Evolutionary conservation across 305 asterid genomes (phyloP).

Genomic region (Solanum hybrid): DNA sequence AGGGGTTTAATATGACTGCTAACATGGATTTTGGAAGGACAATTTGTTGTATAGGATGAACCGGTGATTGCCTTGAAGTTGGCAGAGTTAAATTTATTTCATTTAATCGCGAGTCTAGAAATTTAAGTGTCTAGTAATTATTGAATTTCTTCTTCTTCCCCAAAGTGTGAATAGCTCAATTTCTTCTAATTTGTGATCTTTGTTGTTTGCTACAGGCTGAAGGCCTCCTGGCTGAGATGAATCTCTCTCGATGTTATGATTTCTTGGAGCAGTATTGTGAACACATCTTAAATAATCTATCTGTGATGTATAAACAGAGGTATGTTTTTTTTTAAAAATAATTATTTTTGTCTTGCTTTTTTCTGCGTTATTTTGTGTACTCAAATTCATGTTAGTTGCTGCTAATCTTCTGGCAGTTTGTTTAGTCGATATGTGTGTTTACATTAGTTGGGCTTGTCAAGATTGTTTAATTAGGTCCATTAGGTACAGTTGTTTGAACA

Average conservation of each 20-base stretch:
- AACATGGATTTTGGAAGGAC: not conserved
- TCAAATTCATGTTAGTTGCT: not conserved
- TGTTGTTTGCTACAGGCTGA: constrained; percentile 47
- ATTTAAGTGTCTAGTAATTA: not conserved
- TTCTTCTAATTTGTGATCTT: not conserved
- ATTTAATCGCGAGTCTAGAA: not conserved
- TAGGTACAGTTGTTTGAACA: not conserved
- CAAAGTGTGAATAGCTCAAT: not conserved
- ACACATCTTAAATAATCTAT: constrained; percentile 35
- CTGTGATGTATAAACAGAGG: constrained; percentile 60
- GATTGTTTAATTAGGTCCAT: not conserved
- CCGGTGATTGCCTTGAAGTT: not conserved
- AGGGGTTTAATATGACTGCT: not conserved
- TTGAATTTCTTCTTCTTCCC: not conserved
- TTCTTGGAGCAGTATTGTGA: constrained; percentile 42
- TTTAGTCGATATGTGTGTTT: not conserved
- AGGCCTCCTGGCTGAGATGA: constrained; percentile 54
- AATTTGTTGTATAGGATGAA: not conserved
- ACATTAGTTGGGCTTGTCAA: not conserved
- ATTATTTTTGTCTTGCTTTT: not conserved
- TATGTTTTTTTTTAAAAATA: not conserved
- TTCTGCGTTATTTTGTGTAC: not conserved
- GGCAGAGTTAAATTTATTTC: not conserved
- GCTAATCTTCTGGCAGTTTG: not conserved
- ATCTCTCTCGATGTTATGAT: constrained; percentile 53